These are phyloP conservation scores for Nothopassalora personata DNA, from an alignment of 2,329 filamentous ascomycete species.

Conservation along the genomic window DNA sequence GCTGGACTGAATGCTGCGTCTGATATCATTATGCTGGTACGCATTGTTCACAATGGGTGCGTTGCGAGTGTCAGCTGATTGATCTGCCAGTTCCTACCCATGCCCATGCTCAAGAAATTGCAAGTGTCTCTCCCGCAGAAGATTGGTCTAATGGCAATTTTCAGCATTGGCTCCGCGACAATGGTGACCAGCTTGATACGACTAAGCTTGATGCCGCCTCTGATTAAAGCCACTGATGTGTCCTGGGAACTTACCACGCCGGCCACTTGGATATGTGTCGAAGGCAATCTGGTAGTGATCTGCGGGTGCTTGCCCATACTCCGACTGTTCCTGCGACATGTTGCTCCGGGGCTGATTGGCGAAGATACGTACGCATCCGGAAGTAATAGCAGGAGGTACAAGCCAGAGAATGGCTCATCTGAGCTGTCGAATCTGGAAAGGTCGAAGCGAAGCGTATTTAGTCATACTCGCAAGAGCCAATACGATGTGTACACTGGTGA, in stretches of 20 bases:
- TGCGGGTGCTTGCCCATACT: conserved; percentile 16
- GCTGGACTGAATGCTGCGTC: conserved; percentile 16
- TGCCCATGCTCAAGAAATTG: conserved; percentile 1
- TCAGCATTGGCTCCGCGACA: conserved; percentile 16
- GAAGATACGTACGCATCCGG: conserved; percentile 5
- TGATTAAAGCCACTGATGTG: conserved; percentile 8
- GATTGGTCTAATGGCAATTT: conserved; percentile 11
- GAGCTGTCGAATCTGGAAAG: neutral
- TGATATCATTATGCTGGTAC: conserved; percentile 11
- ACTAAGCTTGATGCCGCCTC: conserved; percentile 11
- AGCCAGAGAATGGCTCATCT: neutral
- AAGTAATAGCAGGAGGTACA: neutral
- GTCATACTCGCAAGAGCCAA: neutral
- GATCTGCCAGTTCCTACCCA: neutral
- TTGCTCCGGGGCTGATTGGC: conserved; percentile 14
- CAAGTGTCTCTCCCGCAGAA: conserved; percentile 8
- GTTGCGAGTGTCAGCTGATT: no score
- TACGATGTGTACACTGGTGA: neutral
- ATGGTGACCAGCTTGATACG: conserved; percentile 15
- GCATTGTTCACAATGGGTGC: no score
- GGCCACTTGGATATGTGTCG: conserved; percentile 16
- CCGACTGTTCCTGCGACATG: conserved; percentile 16
- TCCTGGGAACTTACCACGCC: conserved; percentile 13
- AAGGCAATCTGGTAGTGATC: conserved; percentile 17
- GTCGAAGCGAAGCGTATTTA: neutral